Evolutionary conservation across 75 land plant genomes (phyloP).

Genomic region (Cupressus sempervirens): DNA sequence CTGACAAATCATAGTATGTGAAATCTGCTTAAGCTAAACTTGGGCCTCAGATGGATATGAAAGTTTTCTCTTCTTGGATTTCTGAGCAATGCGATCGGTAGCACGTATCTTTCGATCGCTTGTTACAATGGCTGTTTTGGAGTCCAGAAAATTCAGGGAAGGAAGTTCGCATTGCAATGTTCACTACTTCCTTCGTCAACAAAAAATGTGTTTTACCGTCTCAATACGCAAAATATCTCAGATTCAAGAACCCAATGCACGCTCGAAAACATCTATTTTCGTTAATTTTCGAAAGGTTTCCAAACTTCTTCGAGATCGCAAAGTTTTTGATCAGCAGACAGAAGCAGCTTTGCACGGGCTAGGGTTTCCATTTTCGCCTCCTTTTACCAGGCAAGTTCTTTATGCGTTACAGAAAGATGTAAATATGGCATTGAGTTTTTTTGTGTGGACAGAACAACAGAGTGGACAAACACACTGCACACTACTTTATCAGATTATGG

Average conservation of each 20-base stretch:
- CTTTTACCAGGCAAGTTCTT: not conserved
- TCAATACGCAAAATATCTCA: not conserved
- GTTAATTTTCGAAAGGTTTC: not conserved
- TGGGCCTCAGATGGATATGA: not conserved
- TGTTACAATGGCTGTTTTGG: not conserved
- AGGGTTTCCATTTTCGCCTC: not conserved
- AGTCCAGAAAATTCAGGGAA: too few relatives aligned
- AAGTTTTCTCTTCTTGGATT: not conserved
- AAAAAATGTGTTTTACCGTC: not conserved
- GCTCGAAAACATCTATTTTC: not conserved
- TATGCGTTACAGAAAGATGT: not conserved
- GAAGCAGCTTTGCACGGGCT: not conserved
- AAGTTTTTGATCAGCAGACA: not conserved
- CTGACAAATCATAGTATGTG: not conserved
- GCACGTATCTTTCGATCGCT: not conserved
- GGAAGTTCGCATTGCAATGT: not conserved
- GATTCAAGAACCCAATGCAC: not conserved
- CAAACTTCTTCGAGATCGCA: not conserved
- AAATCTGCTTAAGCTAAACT: not conserved
- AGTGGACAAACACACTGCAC: not conserved
- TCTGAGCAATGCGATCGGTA: not conserved
- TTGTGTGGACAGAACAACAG: not conserved
- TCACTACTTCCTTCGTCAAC: not conserved
- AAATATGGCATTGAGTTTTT: constrained; percentile 1
- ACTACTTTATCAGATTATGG: not conserved